phyloP scores from a whole-genome alignment of 2,329 filamentous ascomycete genomes.

The Mycosphaerella arachidis region DNA sequence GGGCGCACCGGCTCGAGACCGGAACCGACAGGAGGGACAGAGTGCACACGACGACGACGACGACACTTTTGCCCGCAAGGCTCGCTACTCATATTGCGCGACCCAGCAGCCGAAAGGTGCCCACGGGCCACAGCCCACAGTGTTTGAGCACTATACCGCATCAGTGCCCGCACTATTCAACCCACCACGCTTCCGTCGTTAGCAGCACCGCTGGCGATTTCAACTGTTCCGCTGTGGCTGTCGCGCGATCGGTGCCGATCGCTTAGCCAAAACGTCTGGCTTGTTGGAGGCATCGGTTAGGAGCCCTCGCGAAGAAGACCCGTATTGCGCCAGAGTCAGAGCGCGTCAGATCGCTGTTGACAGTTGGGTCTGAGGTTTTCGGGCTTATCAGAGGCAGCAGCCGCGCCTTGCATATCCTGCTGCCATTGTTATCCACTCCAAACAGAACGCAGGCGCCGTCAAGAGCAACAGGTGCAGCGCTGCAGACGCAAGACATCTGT shows the following conservation, averaged over 20 bases:
- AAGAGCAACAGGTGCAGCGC: background rate
- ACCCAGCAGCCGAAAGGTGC: background rate
- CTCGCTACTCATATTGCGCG: background rate
- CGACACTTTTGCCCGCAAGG: background rate
- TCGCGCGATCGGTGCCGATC: conserved; percentile 13
- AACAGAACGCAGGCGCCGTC: background rate
- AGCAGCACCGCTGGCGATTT: conserved; percentile 10
- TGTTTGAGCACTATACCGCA: conserved; percentile 4
- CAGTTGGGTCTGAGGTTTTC: background rate
- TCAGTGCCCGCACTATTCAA: conserved; percentile 1
- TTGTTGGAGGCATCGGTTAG: background rate
- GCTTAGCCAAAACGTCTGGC: conserved; percentile 6
- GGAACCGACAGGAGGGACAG: background rate
- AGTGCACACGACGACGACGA: conserved; percentile 2
- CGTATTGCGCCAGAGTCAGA: background rate
- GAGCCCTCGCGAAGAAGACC: background rate
- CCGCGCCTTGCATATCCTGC: background rate
- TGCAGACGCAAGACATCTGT: conserved; percentile 8
- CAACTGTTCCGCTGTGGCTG: conserved; percentile 15
- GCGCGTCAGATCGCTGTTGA: background rate
- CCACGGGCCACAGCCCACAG: background rate
- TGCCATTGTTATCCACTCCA: background rate
- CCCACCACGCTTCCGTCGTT: background rate
- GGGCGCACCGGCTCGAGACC: background rate
- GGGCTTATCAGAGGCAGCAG: background rate